Evolutionary conservation across 495 filamentous ascomycete species (phyloP), one percentile per base, ranked within the genome.

Genomic region (Aspergillus indologenus): DNA sequence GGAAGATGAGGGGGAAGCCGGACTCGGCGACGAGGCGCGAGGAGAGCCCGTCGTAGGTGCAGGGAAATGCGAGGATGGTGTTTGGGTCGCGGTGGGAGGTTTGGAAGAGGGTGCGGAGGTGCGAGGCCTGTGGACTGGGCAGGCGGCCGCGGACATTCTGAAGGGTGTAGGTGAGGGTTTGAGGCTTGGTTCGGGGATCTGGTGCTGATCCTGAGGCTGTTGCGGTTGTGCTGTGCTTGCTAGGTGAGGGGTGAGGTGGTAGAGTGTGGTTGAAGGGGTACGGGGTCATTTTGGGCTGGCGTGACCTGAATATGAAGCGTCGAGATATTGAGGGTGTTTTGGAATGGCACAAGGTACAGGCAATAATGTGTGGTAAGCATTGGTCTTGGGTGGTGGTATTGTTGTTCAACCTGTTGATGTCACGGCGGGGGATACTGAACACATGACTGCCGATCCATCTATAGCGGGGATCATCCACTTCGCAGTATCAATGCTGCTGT

Each of bases 11-110:
- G 0, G 73, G 73, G 42, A 76, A 79, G 0, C 76, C 76, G 3
- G 73, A 70, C 57, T 77, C 70, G 31, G 76, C 72, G 26, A 73
- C 64, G 4, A 79, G 67, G 1, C 73, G 71, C 14, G 75, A 74
- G 9, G 67, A 73, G 0, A 79, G 64, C 0, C 72, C 72, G 54
- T 79, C 75, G 52, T 77, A 75, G 50, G 64, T 70, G 59, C 73
- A 74, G 15, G 66, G 62, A 48, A 70, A 67, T 0, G 72, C 72
- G 18, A 76, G 52, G 42, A 77, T 77, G 48, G 73, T 76, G 14
- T 51, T 58, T 1, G 71, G 68, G 26, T 77, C 70, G 15, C 60
- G 58, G 57, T 71, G 63, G 3, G 71, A 69, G 29, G 74, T 70
- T 4, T 70, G 61, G 68, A 72, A 71, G 64, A 78, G 71, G n/a